phyloP scores from a whole-genome alignment of 306 rosid species.

The Spatholobus suberectus region DNA sequence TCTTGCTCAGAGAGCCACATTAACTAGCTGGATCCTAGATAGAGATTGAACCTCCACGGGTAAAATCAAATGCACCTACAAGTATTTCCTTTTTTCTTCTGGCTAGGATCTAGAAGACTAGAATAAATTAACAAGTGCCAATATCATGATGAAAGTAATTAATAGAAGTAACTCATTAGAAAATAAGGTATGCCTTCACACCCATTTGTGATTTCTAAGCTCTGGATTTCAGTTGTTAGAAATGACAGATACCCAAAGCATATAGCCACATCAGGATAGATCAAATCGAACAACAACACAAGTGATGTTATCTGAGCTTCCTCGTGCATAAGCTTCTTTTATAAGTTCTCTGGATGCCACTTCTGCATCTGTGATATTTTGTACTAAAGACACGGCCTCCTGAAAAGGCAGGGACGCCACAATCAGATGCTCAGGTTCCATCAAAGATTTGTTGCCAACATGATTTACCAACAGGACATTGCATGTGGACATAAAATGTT shows the following conservation, averaged over 20 bases:
- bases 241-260: slow-evolving; percentile 36
- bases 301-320: slow-evolving; percentile 92
- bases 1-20: too few relatives aligned
- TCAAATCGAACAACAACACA: slow-evolving; percentile 87
- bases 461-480: not conserved
- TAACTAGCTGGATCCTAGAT: slow-evolving; percentile 25
- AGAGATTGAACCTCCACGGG: slow-evolving; percentile 3
- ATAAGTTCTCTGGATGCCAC: slow-evolving; percentile 75
- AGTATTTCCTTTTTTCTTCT: slow-evolving; percentile 13
- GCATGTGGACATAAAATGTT: not conserved
- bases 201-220: slow-evolving; percentile 21
- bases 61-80: slow-evolving; percentile 33
- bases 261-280: slow-evolving; percentile 50
- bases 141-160: slow-evolving; percentile 16
- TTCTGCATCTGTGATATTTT: slow-evolving; percentile 75
- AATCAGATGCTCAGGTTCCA: slow-evolving; percentile 29
- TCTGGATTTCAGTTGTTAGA: slow-evolving; percentile 30
- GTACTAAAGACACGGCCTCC: slow-evolving; percentile 84
- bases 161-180: not conserved
- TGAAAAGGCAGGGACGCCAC: slow-evolving; percentile 42
- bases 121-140: slow-evolving; percentile 42
- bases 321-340: slow-evolving; percentile 76
- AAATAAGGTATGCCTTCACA: slow-evolving; percentile 22
- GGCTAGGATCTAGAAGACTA: slow-evolving; percentile 8
- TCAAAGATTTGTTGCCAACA: slow-evolving; percentile 11